Conservation (phyloP, 139 green algal species). For the Marvania coccoides region DNA sequence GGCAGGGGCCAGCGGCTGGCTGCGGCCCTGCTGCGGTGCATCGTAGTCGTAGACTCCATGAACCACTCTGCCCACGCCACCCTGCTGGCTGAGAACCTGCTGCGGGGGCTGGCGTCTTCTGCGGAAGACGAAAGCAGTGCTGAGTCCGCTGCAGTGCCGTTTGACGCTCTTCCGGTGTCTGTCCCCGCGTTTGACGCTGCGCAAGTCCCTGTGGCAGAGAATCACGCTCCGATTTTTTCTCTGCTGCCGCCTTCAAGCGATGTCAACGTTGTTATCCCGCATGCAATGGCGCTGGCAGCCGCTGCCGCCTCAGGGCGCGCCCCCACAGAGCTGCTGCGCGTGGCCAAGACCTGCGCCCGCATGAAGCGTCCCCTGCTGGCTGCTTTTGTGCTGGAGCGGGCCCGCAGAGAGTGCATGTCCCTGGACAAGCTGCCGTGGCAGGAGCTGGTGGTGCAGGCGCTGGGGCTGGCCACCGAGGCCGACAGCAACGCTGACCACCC, state of each 20-base stretch:
- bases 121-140: background rate
- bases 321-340: background rate
- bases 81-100: conserved; percentile 9
- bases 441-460: conserved; percentile 11
- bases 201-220: too few relatives aligned
- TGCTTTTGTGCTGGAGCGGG: conserved; percentile 4
- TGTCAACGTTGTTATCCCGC: background rate
- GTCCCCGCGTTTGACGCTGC: background rate
- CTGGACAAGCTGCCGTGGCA: conserved; percentile 14
- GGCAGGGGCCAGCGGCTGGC: background rate
- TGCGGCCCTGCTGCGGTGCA: conserved; percentile 10
- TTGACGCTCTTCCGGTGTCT: background rate
- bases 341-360: background rate
- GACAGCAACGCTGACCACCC: background rate
- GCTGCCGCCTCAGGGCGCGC: conserved; percentile 2
- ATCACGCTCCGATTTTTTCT: background rate
- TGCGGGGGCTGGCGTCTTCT: conserved; percentile 9
- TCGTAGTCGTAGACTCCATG: background rate
- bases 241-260: too few relatives aligned
- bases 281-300: background rate
- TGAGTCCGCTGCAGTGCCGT: background rate
- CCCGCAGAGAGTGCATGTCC: background rate
- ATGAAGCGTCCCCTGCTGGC: background rate
- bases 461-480: background rate
- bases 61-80: background rate